Base-by-base conservation (phyloP, 805 yeast genomes). In the Myxozyma geophila region DNA sequence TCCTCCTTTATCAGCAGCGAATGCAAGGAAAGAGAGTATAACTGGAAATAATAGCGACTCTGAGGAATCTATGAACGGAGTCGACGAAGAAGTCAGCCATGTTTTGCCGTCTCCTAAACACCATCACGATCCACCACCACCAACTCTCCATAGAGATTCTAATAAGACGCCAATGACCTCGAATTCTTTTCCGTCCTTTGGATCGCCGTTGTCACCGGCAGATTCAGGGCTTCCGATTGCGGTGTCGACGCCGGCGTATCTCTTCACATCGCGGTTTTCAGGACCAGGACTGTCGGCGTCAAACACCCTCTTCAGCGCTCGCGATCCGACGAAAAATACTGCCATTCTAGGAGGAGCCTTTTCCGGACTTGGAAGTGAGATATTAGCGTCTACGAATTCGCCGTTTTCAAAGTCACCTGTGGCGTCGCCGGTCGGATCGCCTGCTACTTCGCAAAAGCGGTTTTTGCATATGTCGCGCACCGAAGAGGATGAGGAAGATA, bases 171-270 rank as follows among this genome's bases (percentile, higher is more conserved):
- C 41, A 21, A 7, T 54, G 21, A 43, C 33, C 13, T 17, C 58
- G 39, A 23, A 21, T 36, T 28, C 28, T 28, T 19, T 47, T 6
- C 52, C 59, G 15, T 41, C 47, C 4, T 55, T 55, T 37, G 53
- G 52, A 33, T 55, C 53, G 7, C 59, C 53, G 19, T 43, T 47
- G 12, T 55, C 50, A 15, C 53, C 60, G 17, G 17, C 41, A 23
- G 60, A 58, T 6, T 58, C 60, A 13, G 55, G 50, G 19, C 50
- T 50, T 5, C 60, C 60, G 7, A 43, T 58, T 3, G 60, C 60
- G 7, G 47, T 49, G 2, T 58, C 60, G 6, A 58, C 60, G 1
- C 60, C 60, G 35, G 54, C 43, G 13, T 39, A 41, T 23, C 28
- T 58, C 12, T 50, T 48, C 39, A 23, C 53, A 7, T 50, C 60